Percentiles rank a stretch among this genome's conserved stretches.
Conservation (phyloP, 2,329 filamentous ascomycete species). For the Emericellopsis atlantica region DNA sequence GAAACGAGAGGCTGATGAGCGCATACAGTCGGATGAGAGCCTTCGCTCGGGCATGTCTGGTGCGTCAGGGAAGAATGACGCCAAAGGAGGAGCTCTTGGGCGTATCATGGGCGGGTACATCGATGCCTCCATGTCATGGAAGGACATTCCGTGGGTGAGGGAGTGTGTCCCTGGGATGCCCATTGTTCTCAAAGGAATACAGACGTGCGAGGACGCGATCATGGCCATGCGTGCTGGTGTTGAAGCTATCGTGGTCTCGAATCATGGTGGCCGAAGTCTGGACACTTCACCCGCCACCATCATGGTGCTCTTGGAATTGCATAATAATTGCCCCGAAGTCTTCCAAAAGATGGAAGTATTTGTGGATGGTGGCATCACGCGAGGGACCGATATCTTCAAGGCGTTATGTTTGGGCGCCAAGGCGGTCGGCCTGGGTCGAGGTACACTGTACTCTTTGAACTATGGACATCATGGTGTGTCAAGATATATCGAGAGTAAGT, state of each 20-base stretch:
- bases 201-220: conserved; percentile 50
- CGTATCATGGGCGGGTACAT: conserved; percentile 44
- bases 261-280: conserved; percentile 52
- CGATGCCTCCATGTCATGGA: conserved; percentile 45
- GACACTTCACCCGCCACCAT: conserved; percentile 18
- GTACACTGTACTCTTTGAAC: conserved; percentile 44
- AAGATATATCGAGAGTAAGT: conserved; percentile 38
- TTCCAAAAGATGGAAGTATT: conserved; percentile 48
- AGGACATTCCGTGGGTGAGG: conserved; percentile 52
- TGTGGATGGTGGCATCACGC: conserved; percentile 50
- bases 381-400: conserved; percentile 57
- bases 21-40: conserved; percentile 33
- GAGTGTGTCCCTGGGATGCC: conserved; percentile 31
- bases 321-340: conserved; percentile 45
- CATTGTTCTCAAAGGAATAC: conserved; percentile 58
- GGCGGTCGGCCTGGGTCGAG: conserved; percentile 50
- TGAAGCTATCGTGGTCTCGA: conserved; percentile 57
- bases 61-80: conserved; percentile 31
- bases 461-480: conserved; percentile 48
- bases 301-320: conserved; percentile 43
- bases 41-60: conserved; percentile 21
- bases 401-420: conserved; percentile 52
- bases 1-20: conserved; percentile 36
- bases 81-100: conserved; percentile 40
- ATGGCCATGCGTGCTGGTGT: conserved; percentile 45